Percentiles rank a stretch among this genome's conserved stretches.
Evolutionary conservation across 495 filamentous ascomycete species (phyloP).

Genomic region (Tuber borchii): DNA sequence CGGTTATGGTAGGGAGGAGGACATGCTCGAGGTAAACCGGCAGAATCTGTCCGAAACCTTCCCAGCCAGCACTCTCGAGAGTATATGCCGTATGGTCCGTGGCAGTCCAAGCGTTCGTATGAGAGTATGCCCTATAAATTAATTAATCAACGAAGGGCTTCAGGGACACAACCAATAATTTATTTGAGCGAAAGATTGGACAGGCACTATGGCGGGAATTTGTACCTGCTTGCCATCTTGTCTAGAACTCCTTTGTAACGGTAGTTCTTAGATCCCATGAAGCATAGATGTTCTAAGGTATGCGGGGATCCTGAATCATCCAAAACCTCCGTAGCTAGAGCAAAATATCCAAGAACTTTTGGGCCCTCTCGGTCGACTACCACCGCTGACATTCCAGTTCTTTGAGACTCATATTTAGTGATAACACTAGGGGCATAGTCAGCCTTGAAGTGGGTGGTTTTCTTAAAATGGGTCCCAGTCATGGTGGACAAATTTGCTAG

Average conservation of each 20-base stretch:
- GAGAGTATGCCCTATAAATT: slow-evolving; percentile 66
- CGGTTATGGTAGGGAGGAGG: slow-evolving; percentile 81
- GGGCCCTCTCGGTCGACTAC: slow-evolving; percentile 88
- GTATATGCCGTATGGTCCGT: slow-evolving; percentile 97
- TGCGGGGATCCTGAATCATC: slow-evolving; percentile 95
- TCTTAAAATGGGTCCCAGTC: slow-evolving; percentile 60
- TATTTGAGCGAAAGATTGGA: not conserved
- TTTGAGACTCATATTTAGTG: slow-evolving; percentile 72
- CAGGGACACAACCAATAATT: not conserved
- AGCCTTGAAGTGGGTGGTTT: slow-evolving; percentile 72
- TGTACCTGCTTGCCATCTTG: slow-evolving; percentile 65
- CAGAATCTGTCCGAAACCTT: slow-evolving; percentile 87
- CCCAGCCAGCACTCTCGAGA: slow-evolving; percentile 89
- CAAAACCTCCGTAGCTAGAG: slow-evolving; percentile 92
- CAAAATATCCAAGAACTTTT: slow-evolving; percentile 89
- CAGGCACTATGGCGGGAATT: not conserved
- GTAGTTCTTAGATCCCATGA: slow-evolving; percentile 96
- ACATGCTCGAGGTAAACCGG: slow-evolving; percentile 95
- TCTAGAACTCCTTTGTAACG: slow-evolving; percentile 90
- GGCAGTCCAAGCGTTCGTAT: slow-evolving; percentile 92
- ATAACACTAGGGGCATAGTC: slow-evolving; percentile 81
- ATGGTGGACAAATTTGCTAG: slow-evolving; percentile 17
- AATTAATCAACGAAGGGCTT: slow-evolving; percentile 4
- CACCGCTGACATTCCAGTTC: slow-evolving; percentile 88
- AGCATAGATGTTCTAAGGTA: slow-evolving; percentile 91